Evolutionary conservation across 805 yeast genomes (phyloP).

Genomic region (Lipomyces kockii): DNA sequence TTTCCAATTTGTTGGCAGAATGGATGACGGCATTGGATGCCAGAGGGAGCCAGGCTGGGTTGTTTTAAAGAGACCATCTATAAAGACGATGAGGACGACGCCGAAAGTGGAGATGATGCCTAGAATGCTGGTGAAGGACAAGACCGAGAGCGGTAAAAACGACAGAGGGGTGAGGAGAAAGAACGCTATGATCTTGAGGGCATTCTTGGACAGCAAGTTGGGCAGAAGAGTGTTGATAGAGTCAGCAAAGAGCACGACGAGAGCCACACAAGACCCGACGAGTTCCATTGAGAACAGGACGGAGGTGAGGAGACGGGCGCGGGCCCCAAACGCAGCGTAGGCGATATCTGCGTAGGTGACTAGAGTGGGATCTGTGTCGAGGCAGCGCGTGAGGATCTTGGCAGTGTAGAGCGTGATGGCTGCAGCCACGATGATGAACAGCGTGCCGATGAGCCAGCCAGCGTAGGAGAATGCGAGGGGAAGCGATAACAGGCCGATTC

Average conservation of each 20-base stretch:
- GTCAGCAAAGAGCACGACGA: slow-evolving; percentile 83
- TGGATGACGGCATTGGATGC: slow-evolving; percentile 63
- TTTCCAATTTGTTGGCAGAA: slow-evolving; percentile 67
- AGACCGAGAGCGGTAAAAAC: slow-evolving; percentile 72
- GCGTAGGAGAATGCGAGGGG: slow-evolving; percentile 68
- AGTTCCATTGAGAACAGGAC: slow-evolving; percentile 75
- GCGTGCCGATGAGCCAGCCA: slow-evolving; percentile 66
- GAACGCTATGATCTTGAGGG: slow-evolving; percentile 68
- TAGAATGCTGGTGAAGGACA: slow-evolving; percentile 68
- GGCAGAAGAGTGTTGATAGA: slow-evolving; percentile 68
- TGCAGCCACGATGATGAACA: slow-evolving; percentile 65
- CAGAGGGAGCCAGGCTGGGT: slow-evolving; percentile 76
- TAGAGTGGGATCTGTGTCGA: slow-evolving; percentile 78
- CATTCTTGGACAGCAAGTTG: slow-evolving; percentile 48
- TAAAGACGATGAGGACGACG: slow-evolving; percentile 60
- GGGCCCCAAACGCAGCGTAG: slow-evolving; percentile 78
- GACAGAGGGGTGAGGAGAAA: slow-evolving; percentile 77
- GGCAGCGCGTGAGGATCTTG: slow-evolving; percentile 67
- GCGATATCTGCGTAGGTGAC: slow-evolving; percentile 91
- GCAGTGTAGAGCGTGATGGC: slow-evolving; percentile 77
- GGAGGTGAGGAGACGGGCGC: slow-evolving; percentile 75
- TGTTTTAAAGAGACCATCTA: slow-evolving; percentile 66
- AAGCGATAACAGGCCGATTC: slow-evolving; percentile 68
- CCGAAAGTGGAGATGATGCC: slow-evolving; percentile 75
- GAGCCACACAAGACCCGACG: slow-evolving; percentile 78